These are phyloP conservation scores for Pelagomonas calceolata DNA, from an alignment of 108 stramenopile species.

Conservation along the genomic window DNA sequence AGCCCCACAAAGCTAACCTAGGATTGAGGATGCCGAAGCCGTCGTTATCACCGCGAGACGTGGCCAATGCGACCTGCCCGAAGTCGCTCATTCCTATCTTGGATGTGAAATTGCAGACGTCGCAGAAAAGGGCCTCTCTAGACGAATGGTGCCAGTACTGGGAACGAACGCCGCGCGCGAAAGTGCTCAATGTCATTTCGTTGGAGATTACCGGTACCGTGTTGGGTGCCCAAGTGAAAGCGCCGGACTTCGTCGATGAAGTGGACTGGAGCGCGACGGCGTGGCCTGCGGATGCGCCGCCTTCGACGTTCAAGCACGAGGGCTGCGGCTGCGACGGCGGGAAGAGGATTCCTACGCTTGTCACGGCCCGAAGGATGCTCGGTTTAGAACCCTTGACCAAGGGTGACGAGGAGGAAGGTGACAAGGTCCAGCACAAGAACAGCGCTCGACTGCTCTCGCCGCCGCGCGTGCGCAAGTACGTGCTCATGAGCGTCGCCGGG, in stretches of 20 bases:
- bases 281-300: constrained; percentile 42
- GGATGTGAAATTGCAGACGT: background rate
- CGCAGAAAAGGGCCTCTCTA: background rate
- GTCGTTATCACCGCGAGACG: background rate
- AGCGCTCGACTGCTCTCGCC: background rate
- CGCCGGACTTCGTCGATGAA: constrained; percentile 58
- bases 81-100: background rate
- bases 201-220: constrained; percentile 49
- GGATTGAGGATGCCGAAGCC: background rate
- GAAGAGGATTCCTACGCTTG: background rate
- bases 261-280: constrained; percentile 63
- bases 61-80: background rate
- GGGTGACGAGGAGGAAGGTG: background rate
- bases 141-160: background rate
- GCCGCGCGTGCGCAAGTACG: constrained; percentile 30
- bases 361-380: background rate
- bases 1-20: background rate
- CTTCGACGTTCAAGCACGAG: background rate
- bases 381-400: background rate
- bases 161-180: constrained; percentile 2
- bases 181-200: constrained; percentile 56
- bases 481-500: constrained; percentile 34
- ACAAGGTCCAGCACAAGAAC: background rate
- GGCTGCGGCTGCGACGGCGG: background rate
- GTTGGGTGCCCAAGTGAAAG: constrained; percentile 27